Evolutionary conservation across 176 grass and related monocot genomes (phyloP).

Genomic region (Chloris gayana): DNA sequence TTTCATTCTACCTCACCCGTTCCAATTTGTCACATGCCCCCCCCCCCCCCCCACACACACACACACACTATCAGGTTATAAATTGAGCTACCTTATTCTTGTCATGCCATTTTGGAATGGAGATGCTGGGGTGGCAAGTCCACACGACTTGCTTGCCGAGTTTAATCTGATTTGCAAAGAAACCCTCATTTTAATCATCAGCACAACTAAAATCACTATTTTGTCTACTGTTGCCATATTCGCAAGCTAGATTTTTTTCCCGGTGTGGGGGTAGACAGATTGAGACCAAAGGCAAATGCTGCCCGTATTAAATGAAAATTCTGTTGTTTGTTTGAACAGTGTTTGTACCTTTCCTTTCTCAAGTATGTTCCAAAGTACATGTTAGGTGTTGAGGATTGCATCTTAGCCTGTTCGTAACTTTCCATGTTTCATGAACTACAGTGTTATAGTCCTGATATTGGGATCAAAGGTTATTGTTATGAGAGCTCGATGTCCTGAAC

Average conservation of each 20-base stretch:
- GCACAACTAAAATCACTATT: neutral
- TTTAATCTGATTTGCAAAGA: neutral
- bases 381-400: neutral
- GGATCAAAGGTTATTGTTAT: neutral
- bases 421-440: conserved; percentile 9
- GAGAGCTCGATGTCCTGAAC: neutral
- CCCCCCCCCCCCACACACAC: no score
- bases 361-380: neutral
- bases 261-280: neutral
- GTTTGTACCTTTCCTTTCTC: neutral
- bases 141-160: neutral
- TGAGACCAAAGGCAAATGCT: neutral
- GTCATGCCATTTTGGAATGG: neutral
- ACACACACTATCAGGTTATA: neutral
- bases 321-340: neutral
- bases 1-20: neutral
- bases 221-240: neutral
- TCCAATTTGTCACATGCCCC: neutral
- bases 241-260: neutral
- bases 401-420: neutral
- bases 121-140: neutral
- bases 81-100: neutral
- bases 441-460: neutral
- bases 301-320: neutral
- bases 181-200: neutral